These are phyloP conservation scores for Tulasnella sp. DNA, from an alignment of 768 basidiomycete species.

Conservation along the genomic window DNA sequence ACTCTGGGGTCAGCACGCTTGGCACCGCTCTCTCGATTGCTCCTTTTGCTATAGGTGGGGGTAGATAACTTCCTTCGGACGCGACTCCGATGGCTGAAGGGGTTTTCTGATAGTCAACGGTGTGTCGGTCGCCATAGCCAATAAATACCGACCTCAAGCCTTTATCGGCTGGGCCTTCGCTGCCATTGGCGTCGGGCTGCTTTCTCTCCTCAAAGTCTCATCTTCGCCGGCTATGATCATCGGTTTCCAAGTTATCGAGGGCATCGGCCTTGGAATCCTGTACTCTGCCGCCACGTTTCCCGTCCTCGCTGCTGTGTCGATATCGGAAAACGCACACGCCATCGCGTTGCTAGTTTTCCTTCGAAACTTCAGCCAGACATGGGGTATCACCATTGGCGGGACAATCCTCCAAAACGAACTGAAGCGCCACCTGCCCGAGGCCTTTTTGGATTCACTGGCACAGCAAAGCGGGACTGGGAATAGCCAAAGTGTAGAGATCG, in stretches of 20 bases:
- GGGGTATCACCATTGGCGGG: slow-evolving; percentile 33
- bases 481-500: slow-evolving; percentile 18
- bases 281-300: slow-evolving; percentile 22
- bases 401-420: slow-evolving; percentile 43
- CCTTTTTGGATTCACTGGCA: slow-evolving; percentile 24
- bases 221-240: background rate
- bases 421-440: slow-evolving; percentile 29
- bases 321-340: slow-evolving; percentile 19
- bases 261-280: slow-evolving; percentile 8
- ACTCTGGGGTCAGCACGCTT: slow-evolving; percentile 32
- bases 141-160: slow-evolving; percentile 31
- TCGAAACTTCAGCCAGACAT: slow-evolving; percentile 20
- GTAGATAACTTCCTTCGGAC: background rate
- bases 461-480: slow-evolving; percentile 20
- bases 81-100: background rate
- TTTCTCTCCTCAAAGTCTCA: slow-evolving; percentile 20
- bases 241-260: slow-evolving; percentile 12
- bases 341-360: slow-evolving; percentile 21
- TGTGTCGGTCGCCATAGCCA: slow-evolving; percentile 26
- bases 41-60: slow-evolving; percentile 27
- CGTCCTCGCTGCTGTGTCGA: slow-evolving; percentile 23
- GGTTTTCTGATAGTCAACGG: slow-evolving; percentile 24
- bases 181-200: slow-evolving; percentile 28
- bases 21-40: slow-evolving; percentile 31
- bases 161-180: slow-evolving; percentile 29